Conservation (phyloP, 371 early-diverging fungal species). For the Mucor velutinosus region DNA sequence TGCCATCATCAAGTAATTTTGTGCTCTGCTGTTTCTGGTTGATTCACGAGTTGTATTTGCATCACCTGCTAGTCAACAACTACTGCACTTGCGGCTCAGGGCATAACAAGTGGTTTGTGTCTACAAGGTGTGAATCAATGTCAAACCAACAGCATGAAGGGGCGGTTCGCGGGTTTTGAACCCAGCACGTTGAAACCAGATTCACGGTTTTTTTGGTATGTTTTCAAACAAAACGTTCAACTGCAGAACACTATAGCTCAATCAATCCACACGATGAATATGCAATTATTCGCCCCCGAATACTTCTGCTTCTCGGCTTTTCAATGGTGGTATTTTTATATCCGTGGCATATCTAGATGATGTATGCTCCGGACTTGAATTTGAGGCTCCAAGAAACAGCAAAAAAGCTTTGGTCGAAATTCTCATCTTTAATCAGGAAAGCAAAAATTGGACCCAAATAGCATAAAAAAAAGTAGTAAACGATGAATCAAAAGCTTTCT, state of each 20-base stretch:
- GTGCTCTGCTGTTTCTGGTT: not conserved
- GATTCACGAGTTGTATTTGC: not conserved
- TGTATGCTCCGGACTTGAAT: not conserved
- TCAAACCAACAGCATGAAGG: not conserved
- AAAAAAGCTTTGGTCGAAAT: not conserved
- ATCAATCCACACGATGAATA: not conserved
- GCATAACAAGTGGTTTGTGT: no score
- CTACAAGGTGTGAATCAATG: no score
- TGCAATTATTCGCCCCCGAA: not conserved
- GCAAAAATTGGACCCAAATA: not conserved
- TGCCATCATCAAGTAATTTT: not conserved
- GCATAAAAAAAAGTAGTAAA: not conserved
- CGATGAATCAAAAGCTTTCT: no score
- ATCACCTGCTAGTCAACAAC: not conserved
- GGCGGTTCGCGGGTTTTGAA: not conserved
- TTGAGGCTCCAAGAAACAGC: not conserved
- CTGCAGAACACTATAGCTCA: not conserved
- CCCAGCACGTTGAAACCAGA: not conserved
- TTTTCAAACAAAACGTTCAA: not conserved
- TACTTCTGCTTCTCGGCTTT: not conserved
- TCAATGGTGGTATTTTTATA: not conserved
- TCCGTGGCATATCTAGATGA: not conserved
- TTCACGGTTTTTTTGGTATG: not conserved
- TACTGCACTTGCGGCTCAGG: not conserved
- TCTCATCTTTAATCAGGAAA: not conserved